Conservation (phyloP, 768 basidiomycete species). For the Auricularia sp. region DNA sequence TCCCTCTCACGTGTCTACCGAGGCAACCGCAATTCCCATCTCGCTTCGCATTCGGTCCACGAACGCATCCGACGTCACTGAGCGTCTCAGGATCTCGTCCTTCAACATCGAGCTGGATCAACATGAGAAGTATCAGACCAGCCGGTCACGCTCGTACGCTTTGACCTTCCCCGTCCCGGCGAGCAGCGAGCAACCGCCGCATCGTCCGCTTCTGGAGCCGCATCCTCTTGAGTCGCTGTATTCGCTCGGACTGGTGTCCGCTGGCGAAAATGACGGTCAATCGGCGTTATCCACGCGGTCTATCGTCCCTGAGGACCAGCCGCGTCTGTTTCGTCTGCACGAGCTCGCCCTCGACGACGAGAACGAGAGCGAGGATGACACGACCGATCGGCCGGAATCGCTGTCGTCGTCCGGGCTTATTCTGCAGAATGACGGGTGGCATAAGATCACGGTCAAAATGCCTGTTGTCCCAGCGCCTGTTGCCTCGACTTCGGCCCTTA, state of each 20-base stretch:
- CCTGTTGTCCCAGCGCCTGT: neutral
- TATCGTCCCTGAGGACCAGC: neutral
- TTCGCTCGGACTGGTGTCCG: conserved; percentile 38
- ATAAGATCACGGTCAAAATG: neutral
- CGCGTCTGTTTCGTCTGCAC: neutral
- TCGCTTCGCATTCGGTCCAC: conserved; percentile 47
- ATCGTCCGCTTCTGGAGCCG: conserved; percentile 41
- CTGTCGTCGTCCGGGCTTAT: neutral
- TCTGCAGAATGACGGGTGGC: neutral
- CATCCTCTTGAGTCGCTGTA: conserved; percentile 43
- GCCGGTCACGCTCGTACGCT: conserved; percentile 22
- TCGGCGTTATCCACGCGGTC: neutral
- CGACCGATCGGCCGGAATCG: neutral
- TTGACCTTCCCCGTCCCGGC: conserved; percentile 49
- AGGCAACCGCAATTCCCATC: conserved; percentile 42
- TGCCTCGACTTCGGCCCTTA: neutral
- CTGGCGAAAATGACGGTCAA: conserved; percentile 17
- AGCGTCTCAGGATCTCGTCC: conserved; percentile 48
- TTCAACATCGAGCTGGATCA: conserved; percentile 54
- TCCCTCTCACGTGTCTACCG: conserved; percentile 42
- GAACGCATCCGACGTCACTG: conserved; percentile 35
- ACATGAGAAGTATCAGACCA: conserved; percentile 39
- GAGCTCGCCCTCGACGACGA: neutral
- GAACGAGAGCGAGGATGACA: neutral
- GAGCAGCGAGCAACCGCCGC: conserved; percentile 51